Base-by-base conservation (phyloP, 83 land plant species). In the Diphasiastrum complanatum region DNA sequence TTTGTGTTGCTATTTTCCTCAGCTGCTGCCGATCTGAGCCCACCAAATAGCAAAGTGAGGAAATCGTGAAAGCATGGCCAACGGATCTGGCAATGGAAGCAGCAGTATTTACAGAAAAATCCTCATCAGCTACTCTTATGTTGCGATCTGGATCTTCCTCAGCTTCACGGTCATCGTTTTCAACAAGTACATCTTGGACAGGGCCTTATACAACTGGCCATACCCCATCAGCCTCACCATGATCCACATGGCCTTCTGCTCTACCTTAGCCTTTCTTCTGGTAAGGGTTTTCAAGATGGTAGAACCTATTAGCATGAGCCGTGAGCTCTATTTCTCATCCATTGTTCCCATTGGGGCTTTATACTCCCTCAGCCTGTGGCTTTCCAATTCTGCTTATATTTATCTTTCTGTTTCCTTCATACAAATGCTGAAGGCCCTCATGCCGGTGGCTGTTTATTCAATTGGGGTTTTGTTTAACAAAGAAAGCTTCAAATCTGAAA, bases 161-260 rank as follows among this genome's bases (percentile, higher is more conserved):
- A 76, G 79, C 59, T 72, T 74, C 53, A 64, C 77, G n/a, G 79
- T 76, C 33, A 76, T 76, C 58, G 38, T 76, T 25, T 76, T 65
- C 79, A 76, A 76, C 65, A 76, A 76, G 49, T 76, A 65, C 47
- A 76, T 76, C 22, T 45, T 76, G 14, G 79, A 76, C 70, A 67
- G 63, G 34, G 72, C 65, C 60, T 30, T 76, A 71, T 76, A 76
- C 53, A 72, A 76, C 50, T 76, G 79, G 79, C 77, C 79, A 2
- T 76, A 25, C 65, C 77, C 79, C 2, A 51, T 76, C 51, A 65
- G 71, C 22, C 79, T 76, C 20, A 72, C 79, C 50, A 72, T 65
- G 65, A 76, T 65, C 23, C 79, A 71, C 66, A 71, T 71, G 79
- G 76, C 70, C 11, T 76, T 76, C 60, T 76, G 71, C 31, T 72